These are phyloP conservation scores for Cryoendolithus antarcticus DNA, from an alignment of 2,329 filamentous ascomycete species.

Conservation along the genomic window DNA sequence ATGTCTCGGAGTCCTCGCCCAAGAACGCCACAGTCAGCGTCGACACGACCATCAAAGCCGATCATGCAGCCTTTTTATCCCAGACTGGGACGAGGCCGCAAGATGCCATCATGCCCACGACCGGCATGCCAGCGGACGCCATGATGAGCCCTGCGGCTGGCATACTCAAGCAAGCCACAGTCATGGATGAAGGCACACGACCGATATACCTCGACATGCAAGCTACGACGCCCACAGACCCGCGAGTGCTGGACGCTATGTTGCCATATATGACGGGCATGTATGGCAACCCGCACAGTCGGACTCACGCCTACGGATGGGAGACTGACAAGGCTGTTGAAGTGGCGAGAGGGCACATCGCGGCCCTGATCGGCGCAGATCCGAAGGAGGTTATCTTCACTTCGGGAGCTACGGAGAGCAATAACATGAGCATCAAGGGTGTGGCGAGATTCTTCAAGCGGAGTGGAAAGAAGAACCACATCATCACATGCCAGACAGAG, in stretches of 20 bases:
- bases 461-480: conserved; percentile 92
- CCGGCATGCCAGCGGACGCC: conserved; percentile 47
- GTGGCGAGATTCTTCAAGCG: conserved; percentile 91
- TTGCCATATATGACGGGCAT: conserved; percentile 84
- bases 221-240: conserved; percentile 89
- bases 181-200: conserved; percentile 84
- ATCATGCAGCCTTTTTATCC: conserved; percentile 65
- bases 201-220: conserved; percentile 99
- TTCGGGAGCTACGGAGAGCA: conserved; percentile 93
- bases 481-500: conserved; percentile 94
- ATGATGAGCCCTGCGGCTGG: conserved; percentile 60
- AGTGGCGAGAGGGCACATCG: conserved; percentile 70
- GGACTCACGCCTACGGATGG: conserved; percentile 97
- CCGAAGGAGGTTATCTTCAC: conserved; percentile 98
- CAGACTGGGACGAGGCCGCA: conserved; percentile 43
- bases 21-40: conserved; percentile 69
- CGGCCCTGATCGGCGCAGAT: conserved; percentile 80
- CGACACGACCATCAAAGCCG: conserved; percentile 73
- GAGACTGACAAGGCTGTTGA: conserved; percentile 93
- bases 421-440: conserved; percentile 99
- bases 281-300: conserved; percentile 93
- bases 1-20: conserved; percentile 74
- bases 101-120: conserved; percentile 47
- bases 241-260: conserved; percentile 92
- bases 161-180: conserved; percentile 78